Evolutionary conservation across 768 basidiomycete species (phyloP).

Genomic region (Psilocybe azurescens): DNA sequence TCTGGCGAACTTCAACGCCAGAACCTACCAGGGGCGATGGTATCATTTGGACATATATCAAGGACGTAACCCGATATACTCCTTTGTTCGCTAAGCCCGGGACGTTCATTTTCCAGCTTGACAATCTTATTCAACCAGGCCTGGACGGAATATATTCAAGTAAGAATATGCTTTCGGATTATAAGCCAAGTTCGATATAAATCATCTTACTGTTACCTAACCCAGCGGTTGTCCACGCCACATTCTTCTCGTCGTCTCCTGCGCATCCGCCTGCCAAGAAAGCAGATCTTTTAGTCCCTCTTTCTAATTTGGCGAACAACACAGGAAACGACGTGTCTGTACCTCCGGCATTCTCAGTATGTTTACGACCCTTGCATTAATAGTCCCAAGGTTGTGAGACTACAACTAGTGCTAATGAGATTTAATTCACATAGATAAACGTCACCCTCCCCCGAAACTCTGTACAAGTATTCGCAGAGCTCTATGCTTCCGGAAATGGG

Average conservation of each 20-base stretch:
- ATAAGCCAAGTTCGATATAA: not conserved
- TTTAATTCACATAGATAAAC: slow-evolving; percentile 52
- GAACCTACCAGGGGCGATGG: slow-evolving; percentile 71
- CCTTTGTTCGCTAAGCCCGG: slow-evolving; percentile 74
- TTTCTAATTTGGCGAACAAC: slow-evolving; percentile 66
- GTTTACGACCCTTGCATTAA: not conserved
- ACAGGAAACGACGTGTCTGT: slow-evolving; percentile 79
- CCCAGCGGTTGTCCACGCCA: slow-evolving; percentile 70
- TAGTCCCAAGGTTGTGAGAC: not conserved
- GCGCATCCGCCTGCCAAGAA: slow-evolving; percentile 61
- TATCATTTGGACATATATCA: slow-evolving; percentile 80
- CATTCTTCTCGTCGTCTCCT: slow-evolving; percentile 68
- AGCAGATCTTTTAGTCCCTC: slow-evolving; percentile 70
- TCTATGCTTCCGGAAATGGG: slow-evolving; percentile 68
- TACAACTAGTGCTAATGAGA: not conserved
- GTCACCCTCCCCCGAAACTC: slow-evolving; percentile 75
- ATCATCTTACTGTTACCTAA: not conserved
- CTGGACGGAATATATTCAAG: slow-evolving; percentile 75
- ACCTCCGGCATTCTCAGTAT: slow-evolving; percentile 74
- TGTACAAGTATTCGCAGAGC: slow-evolving; percentile 68
- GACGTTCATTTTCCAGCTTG: slow-evolving; percentile 72
- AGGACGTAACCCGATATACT: slow-evolving; percentile 76
- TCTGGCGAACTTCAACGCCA: slow-evolving; percentile 83
- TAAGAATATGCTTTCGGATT: slow-evolving; percentile 29
- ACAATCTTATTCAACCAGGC: slow-evolving; percentile 65